A percentile compares a stretch with the other conserved stretches of the same genome.
Evolutionary conservation across 176 grass and related monocot species (phyloP).

Genomic region (Carex myosuroides): DNA sequence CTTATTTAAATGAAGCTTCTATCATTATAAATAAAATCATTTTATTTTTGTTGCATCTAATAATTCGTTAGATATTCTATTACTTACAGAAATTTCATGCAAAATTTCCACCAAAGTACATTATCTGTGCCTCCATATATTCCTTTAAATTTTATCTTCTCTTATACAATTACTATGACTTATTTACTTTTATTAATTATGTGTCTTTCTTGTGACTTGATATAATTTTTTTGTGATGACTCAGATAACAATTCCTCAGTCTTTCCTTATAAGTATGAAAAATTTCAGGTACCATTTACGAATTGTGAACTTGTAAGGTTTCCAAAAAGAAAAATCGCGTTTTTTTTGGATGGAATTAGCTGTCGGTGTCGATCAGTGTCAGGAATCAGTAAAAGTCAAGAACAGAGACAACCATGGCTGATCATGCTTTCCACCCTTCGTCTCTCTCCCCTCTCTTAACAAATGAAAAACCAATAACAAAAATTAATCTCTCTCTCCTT

Average conservation of each 20-base stretch:
- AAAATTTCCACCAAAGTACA: not conserved
- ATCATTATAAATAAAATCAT: not conserved
- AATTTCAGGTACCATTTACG: not conserved
- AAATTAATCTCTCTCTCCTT: not conserved
- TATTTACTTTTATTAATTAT: not conserved
- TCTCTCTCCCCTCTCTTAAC: not conserved
- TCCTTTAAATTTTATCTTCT: not conserved
- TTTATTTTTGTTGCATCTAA: not conserved
- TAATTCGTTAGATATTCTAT: not conserved
- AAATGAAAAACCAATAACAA: not conserved
- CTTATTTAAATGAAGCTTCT: not conserved
- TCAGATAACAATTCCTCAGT: too few relatives aligned
- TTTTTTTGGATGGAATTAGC: slow-evolving; percentile 1
- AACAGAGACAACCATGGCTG: slow-evolving; percentile 12
- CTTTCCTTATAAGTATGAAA: not conserved
- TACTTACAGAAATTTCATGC: not conserved
- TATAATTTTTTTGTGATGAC: too few relatives aligned
- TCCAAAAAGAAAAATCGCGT: not conserved
- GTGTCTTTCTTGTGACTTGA: too few relatives aligned
- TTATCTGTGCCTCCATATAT: not conserved
- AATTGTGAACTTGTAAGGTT: not conserved
- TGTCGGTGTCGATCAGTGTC: slow-evolving; percentile 25
- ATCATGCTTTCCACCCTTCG: not conserved
- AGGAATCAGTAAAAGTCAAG: slow-evolving; percentile 13
- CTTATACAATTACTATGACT: not conserved